A percentile compares a stretch with the other conserved stretches of the same genome.
Evolutionary conservation across 495 filamentous ascomycete species (phyloP).

Genomic region (Penicillium argentinense): DNA sequence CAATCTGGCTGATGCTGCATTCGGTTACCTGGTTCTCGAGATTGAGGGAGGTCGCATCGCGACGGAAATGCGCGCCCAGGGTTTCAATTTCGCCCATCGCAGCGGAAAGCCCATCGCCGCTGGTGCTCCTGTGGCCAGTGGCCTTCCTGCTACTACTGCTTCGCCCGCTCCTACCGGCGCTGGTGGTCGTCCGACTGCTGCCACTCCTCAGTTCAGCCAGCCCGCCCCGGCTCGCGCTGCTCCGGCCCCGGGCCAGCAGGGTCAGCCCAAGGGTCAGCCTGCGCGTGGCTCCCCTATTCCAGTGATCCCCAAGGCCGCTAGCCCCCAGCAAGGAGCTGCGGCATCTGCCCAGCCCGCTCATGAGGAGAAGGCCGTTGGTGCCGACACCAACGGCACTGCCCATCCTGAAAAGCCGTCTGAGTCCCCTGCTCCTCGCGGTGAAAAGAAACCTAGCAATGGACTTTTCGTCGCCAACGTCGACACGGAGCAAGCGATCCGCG

Average conservation of each 20-base stretch:
- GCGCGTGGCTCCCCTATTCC: slow-evolving; percentile 50
- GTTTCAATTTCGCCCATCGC: slow-evolving; percentile 98
- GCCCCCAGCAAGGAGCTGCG: slow-evolving; percentile 48
- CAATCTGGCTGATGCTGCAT: slow-evolving; percentile 96
- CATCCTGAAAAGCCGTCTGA: slow-evolving; percentile 40
- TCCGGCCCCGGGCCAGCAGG: slow-evolving; percentile 36
- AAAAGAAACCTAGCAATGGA: slow-evolving; percentile 65
- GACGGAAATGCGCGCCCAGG: slow-evolving; percentile 97
- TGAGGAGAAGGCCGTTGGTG: slow-evolving; percentile 35
- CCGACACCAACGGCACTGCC: slow-evolving; percentile 38
- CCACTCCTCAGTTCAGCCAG: slow-evolving; percentile 46
- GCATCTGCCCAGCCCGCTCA: slow-evolving; percentile 35
- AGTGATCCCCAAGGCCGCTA: slow-evolving; percentile 55
- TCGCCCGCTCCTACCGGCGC: slow-evolving; percentile 35
- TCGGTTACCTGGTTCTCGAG: slow-evolving; percentile 92
- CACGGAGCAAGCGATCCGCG: slow-evolving; percentile 72
- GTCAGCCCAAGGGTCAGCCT: slow-evolving; percentile 39
- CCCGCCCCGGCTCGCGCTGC: slow-evolving; percentile 30
- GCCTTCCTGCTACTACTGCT: slow-evolving; percentile 40
- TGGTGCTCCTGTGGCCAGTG: slow-evolving; percentile 36
- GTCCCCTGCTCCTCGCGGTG: slow-evolving; percentile 37
- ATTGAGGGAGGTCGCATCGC: slow-evolving; percentile 92
- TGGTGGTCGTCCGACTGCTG: slow-evolving; percentile 25
- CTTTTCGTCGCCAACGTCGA: slow-evolving; percentile 82
- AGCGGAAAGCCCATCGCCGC: slow-evolving; percentile 47